These are phyloP conservation scores for Scedosporium dehoogii DNA, from an alignment of 2,329 filamentous ascomycete genomes.

Conservation along the genomic window DNA sequence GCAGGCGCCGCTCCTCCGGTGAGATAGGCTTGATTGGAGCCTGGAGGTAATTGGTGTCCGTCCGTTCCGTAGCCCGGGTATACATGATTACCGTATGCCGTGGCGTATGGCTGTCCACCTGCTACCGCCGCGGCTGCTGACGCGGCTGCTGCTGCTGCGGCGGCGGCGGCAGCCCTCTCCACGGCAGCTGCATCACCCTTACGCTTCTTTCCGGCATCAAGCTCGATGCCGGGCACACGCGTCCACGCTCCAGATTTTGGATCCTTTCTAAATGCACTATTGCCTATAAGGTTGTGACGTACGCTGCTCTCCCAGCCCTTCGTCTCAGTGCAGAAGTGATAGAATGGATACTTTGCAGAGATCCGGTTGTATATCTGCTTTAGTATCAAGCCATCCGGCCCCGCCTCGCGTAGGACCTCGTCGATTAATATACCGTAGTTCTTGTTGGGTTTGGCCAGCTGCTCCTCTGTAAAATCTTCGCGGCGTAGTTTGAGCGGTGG, in stretches of 20 bases:
- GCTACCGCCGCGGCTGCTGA: conserved; percentile 1
- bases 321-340: conserved; percentile 49
- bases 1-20: neutral
- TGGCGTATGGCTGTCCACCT: conserved; percentile 1
- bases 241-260: conserved; percentile 47
- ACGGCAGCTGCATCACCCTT: conserved; percentile 44
- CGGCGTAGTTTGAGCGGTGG: conserved; percentile 45
- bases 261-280: conserved; percentile 50
- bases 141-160: conserved; percentile 6
- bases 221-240: conserved; percentile 45
- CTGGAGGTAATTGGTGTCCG: neutral
- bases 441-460: conserved; percentile 51
- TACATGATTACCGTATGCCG: neutral
- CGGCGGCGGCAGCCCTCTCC: conserved; percentile 16
- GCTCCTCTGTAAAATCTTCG: conserved; percentile 46
- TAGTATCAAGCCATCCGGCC: conserved; percentile 42
- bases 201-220: conserved; percentile 52
- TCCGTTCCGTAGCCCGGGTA: neutral
- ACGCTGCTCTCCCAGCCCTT: conserved; percentile 59
- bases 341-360: conserved; percentile 47
- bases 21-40: neutral
- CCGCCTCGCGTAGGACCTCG: conserved; percentile 45
- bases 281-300: conserved; percentile 53
- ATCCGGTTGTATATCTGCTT: conserved; percentile 57
- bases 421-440: conserved; percentile 53